phyloP scores from a whole-genome alignment of 768 basidiomycete genomes.

The Naganishia friedmannii region DNA sequence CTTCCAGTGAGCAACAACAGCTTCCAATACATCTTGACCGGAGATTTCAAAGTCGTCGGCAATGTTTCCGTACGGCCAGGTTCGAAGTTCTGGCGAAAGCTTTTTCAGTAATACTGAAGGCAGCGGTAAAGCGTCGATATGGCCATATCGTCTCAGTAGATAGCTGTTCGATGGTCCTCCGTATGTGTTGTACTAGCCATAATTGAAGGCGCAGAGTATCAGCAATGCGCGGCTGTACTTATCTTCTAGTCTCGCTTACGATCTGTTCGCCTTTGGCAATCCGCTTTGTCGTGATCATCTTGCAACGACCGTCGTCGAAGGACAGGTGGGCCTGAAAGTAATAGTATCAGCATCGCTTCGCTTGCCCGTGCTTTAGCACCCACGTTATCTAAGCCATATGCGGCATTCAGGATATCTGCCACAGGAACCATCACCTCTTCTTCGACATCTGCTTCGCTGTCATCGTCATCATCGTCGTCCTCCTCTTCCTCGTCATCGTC shows the following conservation, averaged over 20 bases:
- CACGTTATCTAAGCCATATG: conserved; percentile 79
- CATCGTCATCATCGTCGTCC: conserved; percentile 54
- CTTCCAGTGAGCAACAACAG: conserved; percentile 36
- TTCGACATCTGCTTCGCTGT: conserved; percentile 60
- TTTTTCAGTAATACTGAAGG: conserved; percentile 15
- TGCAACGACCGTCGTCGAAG: conserved; percentile 60
- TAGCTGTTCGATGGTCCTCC: conserved; percentile 89
- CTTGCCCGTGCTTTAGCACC: conserved; percentile 38
- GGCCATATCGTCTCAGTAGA: conserved; percentile 88
- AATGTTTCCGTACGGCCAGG: conserved; percentile 48
- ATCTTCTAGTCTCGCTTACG: too few relatives aligned
- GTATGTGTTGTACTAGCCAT: conserved; percentile 86
- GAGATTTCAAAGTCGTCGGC: conserved; percentile 48
- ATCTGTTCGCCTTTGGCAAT: conserved; percentile 83
- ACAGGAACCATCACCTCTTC: conserved; percentile 90
- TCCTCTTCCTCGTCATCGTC: conserved; percentile 30
- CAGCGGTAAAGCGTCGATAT: conserved; percentile 70
- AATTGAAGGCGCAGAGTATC: not conserved
- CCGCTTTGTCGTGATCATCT: conserved; percentile 72
- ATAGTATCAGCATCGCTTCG: not conserved
- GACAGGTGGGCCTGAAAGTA: conserved; percentile 74
- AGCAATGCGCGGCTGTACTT: too few relatives aligned
- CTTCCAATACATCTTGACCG: conserved; percentile 42
- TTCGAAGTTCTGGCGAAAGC: conserved; percentile 23
- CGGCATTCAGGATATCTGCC: conserved; percentile 93